Base-by-base conservation (phyloP, 257 asterid genomes). In the Plantago ovata region DNA sequence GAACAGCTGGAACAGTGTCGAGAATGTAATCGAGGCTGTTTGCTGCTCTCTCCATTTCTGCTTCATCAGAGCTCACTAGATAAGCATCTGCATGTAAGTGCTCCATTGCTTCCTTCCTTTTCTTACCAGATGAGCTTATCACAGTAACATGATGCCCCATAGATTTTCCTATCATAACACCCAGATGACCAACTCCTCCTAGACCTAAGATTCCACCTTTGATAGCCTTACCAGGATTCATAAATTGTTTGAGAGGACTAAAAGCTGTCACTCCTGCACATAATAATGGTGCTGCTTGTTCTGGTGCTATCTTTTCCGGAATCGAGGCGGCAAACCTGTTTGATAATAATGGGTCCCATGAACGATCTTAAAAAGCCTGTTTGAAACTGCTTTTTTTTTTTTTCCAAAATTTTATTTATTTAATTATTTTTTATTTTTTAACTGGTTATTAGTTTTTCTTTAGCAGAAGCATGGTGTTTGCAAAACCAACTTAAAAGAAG, bases 171-270 rank as follows among this genome's bases (percentile, higher is more conserved):
- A 75, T 75, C 21, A 62, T 64, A 1, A 79, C 81, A 10, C 73
- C 85, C 0, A 79, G 43, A 67, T 75, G 85, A n/a, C 85, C 85
- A 0, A 72, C 81, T 53, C 84, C 81, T 53, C 84, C 84, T 23
- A 79, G 51, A 6, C 84, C 81, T 33, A 79, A 33, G 40, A 75
- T 63, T 4, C 74, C 81, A 14, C 77, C 81, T 41, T 15, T 72
- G 44, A 65, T 16, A 6, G 8, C 44, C 22, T 66, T 56, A 2
- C 32, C 42, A 10, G 60, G 9, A 15, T 51, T 39, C 48, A 2
- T 56, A 7, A 76, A 75, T 64, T 75, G 77, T 56, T 68, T 79
- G 9, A 79, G 75, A 42, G 82, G 82, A 41, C 82, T 75, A 58
- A 66, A 79, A 22, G 83, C 79, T 14, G 79, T 79, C 47, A 79